These are phyloP conservation scores for Rhododendron griersonianum DNA, from an alignment of 148 eudicot genomes.

Conservation along the genomic window DNA sequence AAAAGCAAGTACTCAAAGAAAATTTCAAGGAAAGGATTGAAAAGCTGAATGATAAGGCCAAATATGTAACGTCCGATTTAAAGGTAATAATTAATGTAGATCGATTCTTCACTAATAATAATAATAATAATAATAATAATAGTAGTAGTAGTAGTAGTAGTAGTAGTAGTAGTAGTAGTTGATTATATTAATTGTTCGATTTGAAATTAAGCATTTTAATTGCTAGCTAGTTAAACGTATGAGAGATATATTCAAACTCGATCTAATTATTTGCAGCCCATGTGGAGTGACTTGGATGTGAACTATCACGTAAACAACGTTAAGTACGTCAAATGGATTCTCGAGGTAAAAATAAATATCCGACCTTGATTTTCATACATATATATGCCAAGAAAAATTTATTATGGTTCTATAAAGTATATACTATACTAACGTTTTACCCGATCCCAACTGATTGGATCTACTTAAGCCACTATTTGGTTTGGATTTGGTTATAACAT, in stretches of 20 bases:
- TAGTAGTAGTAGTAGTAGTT: too few relatives aligned
- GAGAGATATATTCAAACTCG: not conserved
- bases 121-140: too few relatives aligned
- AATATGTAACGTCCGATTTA: conserved; percentile 14
- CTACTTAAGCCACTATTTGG: too few relatives aligned
- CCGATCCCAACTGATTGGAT: not conserved
- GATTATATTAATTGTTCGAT: not conserved
- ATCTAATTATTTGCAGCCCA: conserved; percentile 41
- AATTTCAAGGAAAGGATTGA: conserved; percentile 40
- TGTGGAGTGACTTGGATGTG: conserved; percentile 78
- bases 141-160: too few relatives aligned
- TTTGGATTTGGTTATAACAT: too few relatives aligned
- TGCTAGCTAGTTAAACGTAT: too few relatives aligned
- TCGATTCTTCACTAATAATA: too few relatives aligned
- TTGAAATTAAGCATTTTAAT: not conserved
- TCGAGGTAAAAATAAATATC: conserved; percentile 51
- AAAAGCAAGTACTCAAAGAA: conserved; percentile 48
- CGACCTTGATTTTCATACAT: not conserved
- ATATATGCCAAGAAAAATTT: not conserved
- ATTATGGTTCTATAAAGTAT: too few relatives aligned
- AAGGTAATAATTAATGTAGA: not conserved
- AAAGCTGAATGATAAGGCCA: conserved; percentile 6
- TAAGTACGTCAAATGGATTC: conserved; percentile 73
- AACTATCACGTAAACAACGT: conserved; percentile 81
- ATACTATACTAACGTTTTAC: too few relatives aligned